These are phyloP conservation scores for Fonsecaea monophora DNA, from an alignment of 2,329 filamentous ascomycete species.

Conservation along the genomic window DNA sequence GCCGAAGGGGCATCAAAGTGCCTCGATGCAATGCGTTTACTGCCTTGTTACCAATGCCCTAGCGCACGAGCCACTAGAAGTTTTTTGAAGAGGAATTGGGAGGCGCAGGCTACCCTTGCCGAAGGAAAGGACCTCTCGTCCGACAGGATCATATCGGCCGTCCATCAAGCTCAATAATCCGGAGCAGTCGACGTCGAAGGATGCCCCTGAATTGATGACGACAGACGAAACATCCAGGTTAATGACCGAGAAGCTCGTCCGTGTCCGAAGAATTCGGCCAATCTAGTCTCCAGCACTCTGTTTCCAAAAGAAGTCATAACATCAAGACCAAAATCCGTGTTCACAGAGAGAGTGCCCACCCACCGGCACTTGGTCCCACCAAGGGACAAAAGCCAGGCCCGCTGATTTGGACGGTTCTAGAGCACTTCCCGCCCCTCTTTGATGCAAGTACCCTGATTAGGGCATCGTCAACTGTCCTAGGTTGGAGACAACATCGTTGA, in stretches of 20 bases:
- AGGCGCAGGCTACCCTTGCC: background rate
- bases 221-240: background rate
- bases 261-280: conserved; percentile 4
- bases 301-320: background rate
- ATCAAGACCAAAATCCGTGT: background rate
- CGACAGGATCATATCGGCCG: conserved; percentile 8
- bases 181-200: background rate
- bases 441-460: conserved; percentile 9
- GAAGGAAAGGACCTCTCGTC: conserved; percentile 15
- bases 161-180: background rate
- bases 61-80: background rate
- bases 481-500: no score
- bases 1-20: background rate
- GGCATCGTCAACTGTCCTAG: conserved; percentile 1
- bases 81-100: background rate
- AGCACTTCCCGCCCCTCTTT: conserved; percentile 6
- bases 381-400: background rate
- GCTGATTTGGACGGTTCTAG: conserved; percentile 16
- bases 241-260: background rate
- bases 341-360: background rate
- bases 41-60: background rate
- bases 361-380: background rate
- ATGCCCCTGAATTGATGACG: background rate
- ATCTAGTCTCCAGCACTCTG: background rate
- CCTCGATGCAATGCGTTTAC: background rate